Percentiles rank a stretch among this genome's conserved stretches.
phyloP scores from a whole-genome alignment of 2,329 filamentous ascomycete species.

The Monilinia fructigena region DNA sequence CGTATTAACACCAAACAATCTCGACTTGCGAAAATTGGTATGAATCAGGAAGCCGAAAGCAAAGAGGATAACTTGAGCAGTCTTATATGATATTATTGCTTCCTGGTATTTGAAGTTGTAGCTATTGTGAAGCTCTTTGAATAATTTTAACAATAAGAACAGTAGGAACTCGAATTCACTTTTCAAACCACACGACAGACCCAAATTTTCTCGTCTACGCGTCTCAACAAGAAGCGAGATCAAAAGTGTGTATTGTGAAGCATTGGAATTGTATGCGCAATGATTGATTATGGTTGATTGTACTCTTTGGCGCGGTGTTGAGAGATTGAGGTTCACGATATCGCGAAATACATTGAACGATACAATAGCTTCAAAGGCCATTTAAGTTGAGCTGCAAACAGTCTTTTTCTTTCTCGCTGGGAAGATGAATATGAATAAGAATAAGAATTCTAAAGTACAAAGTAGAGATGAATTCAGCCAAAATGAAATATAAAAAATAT shows the following conservation, averaged over 20 bases:
- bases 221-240: conserved; percentile 18
- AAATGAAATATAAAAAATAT: background rate
- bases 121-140: conserved; percentile 6
- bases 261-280: conserved; percentile 17
- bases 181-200: background rate
- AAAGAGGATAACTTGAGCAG: background rate
- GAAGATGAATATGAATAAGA: conserved; percentile 4
- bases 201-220: conserved; percentile 6
- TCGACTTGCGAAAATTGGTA: conserved; percentile 1
- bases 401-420: conserved; percentile 17
- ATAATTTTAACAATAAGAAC: conserved; percentile 7
- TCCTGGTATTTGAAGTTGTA: background rate
- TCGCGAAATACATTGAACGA: conserved; percentile 19
- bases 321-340: conserved; percentile 20
- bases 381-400: conserved; percentile 23
- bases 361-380: conserved; percentile 21
- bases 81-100: background rate
- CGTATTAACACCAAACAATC: background rate
- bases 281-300: conserved; percentile 20
- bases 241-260: background rate
- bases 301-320: conserved; percentile 21
- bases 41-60: background rate
- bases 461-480: conserved; percentile 16
- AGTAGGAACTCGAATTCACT: conserved; percentile 18
- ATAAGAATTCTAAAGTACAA: background rate